These are phyloP conservation scores for Mucuna pruriens DNA, from an alignment of 306 rosid genomes.

Conservation along the genomic window DNA sequence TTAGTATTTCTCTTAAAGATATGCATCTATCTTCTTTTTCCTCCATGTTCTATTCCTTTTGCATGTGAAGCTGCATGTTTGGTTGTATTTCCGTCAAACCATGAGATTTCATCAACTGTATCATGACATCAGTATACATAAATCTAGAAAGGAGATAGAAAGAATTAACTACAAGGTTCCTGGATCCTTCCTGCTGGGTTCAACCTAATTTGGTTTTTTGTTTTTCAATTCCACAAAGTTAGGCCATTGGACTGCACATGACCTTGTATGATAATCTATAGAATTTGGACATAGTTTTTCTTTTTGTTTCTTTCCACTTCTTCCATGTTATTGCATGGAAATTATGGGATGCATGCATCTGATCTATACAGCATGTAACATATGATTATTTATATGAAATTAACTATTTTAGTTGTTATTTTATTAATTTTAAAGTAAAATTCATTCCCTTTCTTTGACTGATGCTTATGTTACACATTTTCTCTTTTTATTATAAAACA, in stretches of 20 bases:
- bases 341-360: not conserved
- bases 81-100: not conserved
- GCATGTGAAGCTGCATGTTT: too few relatives aligned
- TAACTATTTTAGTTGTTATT: not conserved
- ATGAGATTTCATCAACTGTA: not conserved
- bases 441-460: not conserved
- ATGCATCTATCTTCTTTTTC: not conserved
- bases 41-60: not conserved
- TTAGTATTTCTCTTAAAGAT: not conserved
- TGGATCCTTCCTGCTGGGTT: slow-evolving; percentile 19
- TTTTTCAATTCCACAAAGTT: not conserved
- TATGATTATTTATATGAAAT: not conserved
- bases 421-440: not conserved
- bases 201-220: not conserved
- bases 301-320: not conserved
- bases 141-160: not conserved
- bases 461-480: too few relatives aligned
- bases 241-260: not conserved
- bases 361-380: not conserved
- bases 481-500: too few relatives aligned
- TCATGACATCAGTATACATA: not conserved
- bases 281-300: not conserved
- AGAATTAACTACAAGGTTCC: not conserved
- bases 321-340: not conserved
- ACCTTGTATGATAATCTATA: not conserved